Percentiles rank a stretch among this genome's conserved stretches.
Evolutionary conservation across 768 basidiomycete genomes (phyloP).

Genomic region (Suillus weaverae): DNA sequence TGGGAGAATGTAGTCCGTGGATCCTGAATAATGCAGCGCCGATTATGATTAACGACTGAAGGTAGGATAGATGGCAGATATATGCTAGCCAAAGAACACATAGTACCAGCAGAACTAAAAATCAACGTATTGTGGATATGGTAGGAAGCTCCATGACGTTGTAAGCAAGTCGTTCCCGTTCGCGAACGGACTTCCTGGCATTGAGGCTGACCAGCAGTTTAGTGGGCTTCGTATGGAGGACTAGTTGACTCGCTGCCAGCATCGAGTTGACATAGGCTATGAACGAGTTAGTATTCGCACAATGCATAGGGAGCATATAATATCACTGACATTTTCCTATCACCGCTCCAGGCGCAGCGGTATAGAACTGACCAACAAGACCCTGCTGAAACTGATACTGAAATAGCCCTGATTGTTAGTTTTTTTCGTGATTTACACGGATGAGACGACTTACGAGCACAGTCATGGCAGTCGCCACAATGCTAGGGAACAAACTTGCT

Average conservation of each 20-base stretch:
- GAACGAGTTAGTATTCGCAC: neutral
- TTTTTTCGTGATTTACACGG: neutral
- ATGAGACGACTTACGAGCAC: conserved; percentile 11
- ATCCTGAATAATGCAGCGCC: neutral
- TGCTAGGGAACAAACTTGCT: conserved; percentile 3
- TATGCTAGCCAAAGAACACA: neutral
- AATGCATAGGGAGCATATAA: neutral
- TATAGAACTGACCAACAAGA: conserved; percentile 3
- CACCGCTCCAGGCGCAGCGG: conserved; percentile 11
- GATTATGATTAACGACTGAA: neutral
- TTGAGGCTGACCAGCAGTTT: conserved; percentile 4
- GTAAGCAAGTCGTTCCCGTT: conserved; percentile 5
- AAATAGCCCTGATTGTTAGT: neutral
- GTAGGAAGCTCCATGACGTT: conserved; percentile 17
- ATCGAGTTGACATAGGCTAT: conserved; percentile 25
- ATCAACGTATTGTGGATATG: conserved; percentile 13
- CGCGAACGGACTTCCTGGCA: conserved; percentile 17
- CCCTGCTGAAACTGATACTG: conserved; percentile 20
- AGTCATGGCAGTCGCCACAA: conserved; percentile 8
- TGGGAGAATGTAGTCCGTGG: neutral
- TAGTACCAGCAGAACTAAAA: neutral
- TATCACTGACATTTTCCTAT: conserved; percentile 21
- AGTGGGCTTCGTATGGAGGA: neutral
- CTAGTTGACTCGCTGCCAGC: conserved; percentile 19
- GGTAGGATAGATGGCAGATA: neutral